Evolutionary conservation across 768 basidiomycete genomes (phyloP), one percentile per base, ranked within the genome.

Genomic region (Thelephora aurantiotincta): DNA sequence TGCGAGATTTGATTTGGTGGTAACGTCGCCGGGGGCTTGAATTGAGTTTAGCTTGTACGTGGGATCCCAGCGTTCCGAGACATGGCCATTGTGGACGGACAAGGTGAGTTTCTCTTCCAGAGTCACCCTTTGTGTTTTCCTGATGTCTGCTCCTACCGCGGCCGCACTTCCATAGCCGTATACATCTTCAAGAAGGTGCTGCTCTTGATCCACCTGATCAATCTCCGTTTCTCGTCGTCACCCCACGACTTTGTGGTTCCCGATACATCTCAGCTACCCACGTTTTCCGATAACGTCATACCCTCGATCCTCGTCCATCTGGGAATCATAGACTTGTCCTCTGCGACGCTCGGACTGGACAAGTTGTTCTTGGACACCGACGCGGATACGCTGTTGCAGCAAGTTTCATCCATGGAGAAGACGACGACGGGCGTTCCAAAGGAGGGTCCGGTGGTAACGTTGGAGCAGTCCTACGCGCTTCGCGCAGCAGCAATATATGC

Each of bases 101-200:
- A 72, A 61, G 72, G 86, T 86, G 56, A 52, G 75, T 66, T 33
- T 26, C 35, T 35, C 38, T 23, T 33, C 51, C 26, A 7, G 1
- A n/a, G 13, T 14, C 35, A 47, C 38, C 46, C 45, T 43, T 45
- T 46, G 9, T 11, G 37, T 23, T 48, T 20, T 43, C 50, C 43
- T 47, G 37, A 20, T 7, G n/a, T 23, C 0, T 1, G 6, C 5
- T 23, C 19, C 7, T 20, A 33, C 36, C 12, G 22, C 22, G 33
- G 35, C 35, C 16, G 26, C 2, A 36, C 6, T 35, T 35, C 19
- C 23, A 11, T 54, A 89, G 86, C 76, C n/a, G 70, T 90, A 19
- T 92, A 88, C 63, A 77, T 86, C 58, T 88, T 90, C 72, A 91
- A 90, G 63, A 94, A 92, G 58, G 88, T 84, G 2, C 67, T 94